Conservation (phyloP, 1,284 basidiomycete species). For the Laetiporus sulphureus region DNA sequence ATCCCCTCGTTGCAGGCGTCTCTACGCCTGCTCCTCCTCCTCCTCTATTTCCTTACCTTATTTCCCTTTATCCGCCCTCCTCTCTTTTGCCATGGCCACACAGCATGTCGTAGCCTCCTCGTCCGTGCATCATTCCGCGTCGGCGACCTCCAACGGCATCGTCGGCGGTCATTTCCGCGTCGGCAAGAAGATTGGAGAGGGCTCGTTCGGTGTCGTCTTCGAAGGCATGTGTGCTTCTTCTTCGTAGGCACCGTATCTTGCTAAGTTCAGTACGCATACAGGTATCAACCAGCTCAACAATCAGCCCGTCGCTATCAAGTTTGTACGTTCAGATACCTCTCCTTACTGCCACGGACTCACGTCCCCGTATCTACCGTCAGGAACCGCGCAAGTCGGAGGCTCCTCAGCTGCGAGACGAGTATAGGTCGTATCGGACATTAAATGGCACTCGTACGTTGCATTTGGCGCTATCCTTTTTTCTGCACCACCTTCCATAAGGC, state of each 20-base stretch:
- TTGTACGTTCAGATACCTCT: too few relatives aligned
- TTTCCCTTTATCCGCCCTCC: slow-evolving; percentile 19
- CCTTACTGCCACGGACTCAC: too few relatives aligned
- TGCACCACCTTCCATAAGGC: too few relatives aligned
- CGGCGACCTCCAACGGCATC: slow-evolving; percentile 57
- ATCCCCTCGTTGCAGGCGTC: too few relatives aligned
- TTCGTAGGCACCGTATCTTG: too few relatives aligned
- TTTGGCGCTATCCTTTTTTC: too few relatives aligned
- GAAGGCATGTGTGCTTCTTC: slow-evolving; percentile 43
- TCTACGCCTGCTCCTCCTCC: not conserved
- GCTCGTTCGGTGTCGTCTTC: slow-evolving; percentile 80
- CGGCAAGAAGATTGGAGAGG: slow-evolving; percentile 85
- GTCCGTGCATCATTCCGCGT: slow-evolving; percentile 53
- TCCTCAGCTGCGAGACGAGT: slow-evolving; percentile 95
- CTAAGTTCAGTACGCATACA: slow-evolving; percentile 23
- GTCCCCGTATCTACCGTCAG: too few relatives aligned
- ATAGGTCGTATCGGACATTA: slow-evolving; percentile 93
- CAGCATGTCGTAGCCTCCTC: slow-evolving; percentile 73
- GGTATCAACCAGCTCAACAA: slow-evolving; percentile 86
- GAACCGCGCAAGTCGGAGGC: slow-evolving; percentile 98
- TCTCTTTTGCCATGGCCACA: slow-evolving; percentile 49
- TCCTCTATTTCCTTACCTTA: slow-evolving; percentile 18
- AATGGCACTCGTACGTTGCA: slow-evolving; percentile 88
- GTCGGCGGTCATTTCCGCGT: slow-evolving; percentile 74
- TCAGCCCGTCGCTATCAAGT: slow-evolving; percentile 96